phyloP scores from a whole-genome alignment of 75 land plant genomes.

The Selaginella moellendorffii region DNA sequence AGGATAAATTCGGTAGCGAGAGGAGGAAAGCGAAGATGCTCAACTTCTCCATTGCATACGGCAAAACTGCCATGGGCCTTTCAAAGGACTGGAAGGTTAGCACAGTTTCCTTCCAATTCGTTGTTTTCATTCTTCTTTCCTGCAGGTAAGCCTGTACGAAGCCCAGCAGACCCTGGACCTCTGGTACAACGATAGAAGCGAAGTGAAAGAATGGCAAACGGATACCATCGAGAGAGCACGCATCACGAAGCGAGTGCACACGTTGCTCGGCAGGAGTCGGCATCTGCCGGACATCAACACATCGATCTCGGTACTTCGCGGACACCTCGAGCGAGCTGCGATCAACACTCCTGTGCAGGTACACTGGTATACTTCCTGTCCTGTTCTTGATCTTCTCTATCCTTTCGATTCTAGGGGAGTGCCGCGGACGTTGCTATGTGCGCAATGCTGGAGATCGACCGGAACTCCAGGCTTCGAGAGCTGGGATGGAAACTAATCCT shows the following conservation, averaged over 20 bases:
- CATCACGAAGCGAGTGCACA: constrained; percentile 32
- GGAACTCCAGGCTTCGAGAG: constrained; percentile 43
- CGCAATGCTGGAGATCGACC: constrained; percentile 82
- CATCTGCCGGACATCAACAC: constrained; percentile 42
- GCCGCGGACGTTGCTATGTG: constrained; percentile 99
- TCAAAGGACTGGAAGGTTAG: constrained; percentile 93
- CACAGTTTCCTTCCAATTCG: no score
- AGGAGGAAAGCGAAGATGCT: constrained; percentile 98
- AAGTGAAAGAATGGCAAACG: constrained; percentile 73
- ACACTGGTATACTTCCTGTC: background rate
- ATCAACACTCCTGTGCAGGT: constrained; percentile 98
- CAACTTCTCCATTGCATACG: constrained; percentile 99
- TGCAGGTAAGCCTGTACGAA: constrained; percentile 59
- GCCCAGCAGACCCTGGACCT: constrained; percentile 70
- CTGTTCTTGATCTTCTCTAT: background rate
- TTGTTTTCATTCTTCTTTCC: no score
- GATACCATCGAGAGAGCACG: constrained; percentile 45
- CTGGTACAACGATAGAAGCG: constrained; percentile 81
- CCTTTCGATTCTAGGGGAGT: constrained; percentile 51
- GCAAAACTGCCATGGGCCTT: constrained; percentile 85
- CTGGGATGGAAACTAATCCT: constrained; percentile 85
- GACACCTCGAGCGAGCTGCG: constrained; percentile 87
- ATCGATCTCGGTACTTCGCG: constrained; percentile 23
- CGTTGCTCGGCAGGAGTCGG: constrained; percentile 75
- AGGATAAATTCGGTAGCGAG: constrained; percentile 92